These are phyloP conservation scores for Nicotiana paniculata DNA, from an alignment of 257 asterid genomes.

Conservation along the genomic window DNA sequence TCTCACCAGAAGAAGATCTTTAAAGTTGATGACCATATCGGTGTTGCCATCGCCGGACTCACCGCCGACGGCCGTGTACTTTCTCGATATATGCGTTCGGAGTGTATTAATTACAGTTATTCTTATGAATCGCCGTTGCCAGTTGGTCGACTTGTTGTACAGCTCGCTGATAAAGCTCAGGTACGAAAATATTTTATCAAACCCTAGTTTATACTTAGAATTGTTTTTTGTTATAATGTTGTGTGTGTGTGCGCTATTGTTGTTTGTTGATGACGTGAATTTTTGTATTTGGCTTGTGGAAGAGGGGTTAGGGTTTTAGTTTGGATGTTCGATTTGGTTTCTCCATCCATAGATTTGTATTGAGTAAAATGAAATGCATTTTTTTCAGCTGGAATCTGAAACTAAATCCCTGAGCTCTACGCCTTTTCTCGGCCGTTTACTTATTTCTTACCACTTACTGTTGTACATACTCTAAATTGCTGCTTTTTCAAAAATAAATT, in stretches of 20 bases:
- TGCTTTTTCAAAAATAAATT: no score
- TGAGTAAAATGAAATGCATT: background rate
- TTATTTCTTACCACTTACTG: background rate
- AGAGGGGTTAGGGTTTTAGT: background rate
- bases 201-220: slow-evolving; percentile 12
- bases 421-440: background rate
- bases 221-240: background rate
- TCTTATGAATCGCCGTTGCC: slow-evolving; percentile 81
- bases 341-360: background rate
- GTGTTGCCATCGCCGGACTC: slow-evolving; percentile 94
- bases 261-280: background rate
- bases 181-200: slow-evolving; percentile 21
- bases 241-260: background rate
- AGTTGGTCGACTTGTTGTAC: slow-evolving; percentile 91
- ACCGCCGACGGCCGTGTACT: slow-evolving; percentile 98
- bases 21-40: slow-evolving; percentile 96
- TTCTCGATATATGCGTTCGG: slow-evolving; percentile 90
- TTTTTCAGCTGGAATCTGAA: background rate
- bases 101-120: slow-evolving; percentile 75
- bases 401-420: background rate
- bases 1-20: slow-evolving; percentile 99
- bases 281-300: background rate
- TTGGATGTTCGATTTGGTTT: background rate
- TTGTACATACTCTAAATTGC: background rate
- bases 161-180: slow-evolving; percentile 99